Evolutionary conservation across 768 basidiomycete genomes (phyloP), one percentile per base, ranked within the genome.

Genomic region (Kwoniella sp.): DNA sequence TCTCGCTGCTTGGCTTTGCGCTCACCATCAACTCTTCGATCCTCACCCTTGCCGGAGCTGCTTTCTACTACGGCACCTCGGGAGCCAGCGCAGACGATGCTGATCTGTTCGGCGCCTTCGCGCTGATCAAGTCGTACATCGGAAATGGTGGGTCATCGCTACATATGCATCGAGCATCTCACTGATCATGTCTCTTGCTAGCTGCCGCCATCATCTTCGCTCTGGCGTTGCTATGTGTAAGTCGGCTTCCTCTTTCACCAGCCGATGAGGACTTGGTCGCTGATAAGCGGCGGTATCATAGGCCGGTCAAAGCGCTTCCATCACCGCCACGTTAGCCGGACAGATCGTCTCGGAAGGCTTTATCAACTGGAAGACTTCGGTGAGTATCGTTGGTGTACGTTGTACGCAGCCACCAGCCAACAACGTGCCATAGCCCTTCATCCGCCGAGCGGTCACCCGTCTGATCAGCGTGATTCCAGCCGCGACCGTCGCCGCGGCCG

Each of bases 281-380:
- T 59, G 47, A 50, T 38, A 7, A 11, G 10, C 28, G 36, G 17
- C 9, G 8, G n/a, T 31, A 7, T 32, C 17, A 22, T 27, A 70
- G 69, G 79, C 89, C 2, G 91, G 92, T 2, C 90, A 95, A 79
- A 87, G 87, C 58, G 87, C 92, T 0, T 87, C 86, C 7, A 80
- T 95, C 43, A 85, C 93, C 3, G 90, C 88, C 9, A 95, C 89
- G 0, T 80, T 93, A 11, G 85, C 88, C 0, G 90, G 90, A 0
- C 91, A 95, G 73, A 85, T 88, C 19, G 85, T 96, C 32, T 84
- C 84, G 0, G 90, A 95, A 73, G 90, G 91, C 0, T 90, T 91
- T 73, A 79, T 93, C 47, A 82, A 81, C 46, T 93, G 89, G 89
- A 80, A 82, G 39, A 81, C 89, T 29, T 86, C 87, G 11, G 72